Evolutionary conservation across 2,329 filamentous ascomycete genomes (phyloP).

Genomic region (Fusarium chlamydosporum): DNA sequence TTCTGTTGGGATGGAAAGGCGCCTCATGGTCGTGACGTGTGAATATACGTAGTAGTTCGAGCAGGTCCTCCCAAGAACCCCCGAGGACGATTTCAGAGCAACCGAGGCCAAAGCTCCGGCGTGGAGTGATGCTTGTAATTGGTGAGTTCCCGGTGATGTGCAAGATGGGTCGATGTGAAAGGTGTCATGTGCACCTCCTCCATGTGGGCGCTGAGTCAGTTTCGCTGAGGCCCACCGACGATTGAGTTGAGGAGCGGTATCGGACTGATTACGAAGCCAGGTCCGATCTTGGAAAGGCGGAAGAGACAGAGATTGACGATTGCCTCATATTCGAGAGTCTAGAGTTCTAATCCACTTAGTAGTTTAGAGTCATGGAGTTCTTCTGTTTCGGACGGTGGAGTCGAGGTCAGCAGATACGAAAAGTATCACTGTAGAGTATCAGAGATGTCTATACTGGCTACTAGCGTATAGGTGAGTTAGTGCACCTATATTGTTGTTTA

Average conservation of each 20-base stretch:
- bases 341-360: constrained; percentile 2
- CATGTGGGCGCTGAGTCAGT: constrained; percentile 27
- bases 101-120: neutral
- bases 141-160: constrained; percentile 10
- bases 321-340: neutral
- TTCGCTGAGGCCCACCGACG: constrained; percentile 12
- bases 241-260: constrained; percentile 32
- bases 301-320: neutral
- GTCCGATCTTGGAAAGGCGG: neutral
- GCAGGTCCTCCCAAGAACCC: neutral
- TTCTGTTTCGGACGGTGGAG: neutral
- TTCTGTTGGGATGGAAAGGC: constrained; percentile 14
- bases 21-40: constrained; percentile 20
- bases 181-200: constrained; percentile 29
- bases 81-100: neutral
- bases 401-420: constrained; percentile 1
- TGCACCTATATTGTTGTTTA: neutral
- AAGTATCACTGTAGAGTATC: neutral
- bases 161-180: constrained; percentile 23
- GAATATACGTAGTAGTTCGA: constrained; percentile 1
- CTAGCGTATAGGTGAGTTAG: neutral
- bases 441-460: neutral
- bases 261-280: constrained; percentile 22
- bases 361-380: neutral
- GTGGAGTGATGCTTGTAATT: constrained; percentile 28